Conservation (phyloP, 768 basidiomycete species). For the Suillus alpinus region DNA sequence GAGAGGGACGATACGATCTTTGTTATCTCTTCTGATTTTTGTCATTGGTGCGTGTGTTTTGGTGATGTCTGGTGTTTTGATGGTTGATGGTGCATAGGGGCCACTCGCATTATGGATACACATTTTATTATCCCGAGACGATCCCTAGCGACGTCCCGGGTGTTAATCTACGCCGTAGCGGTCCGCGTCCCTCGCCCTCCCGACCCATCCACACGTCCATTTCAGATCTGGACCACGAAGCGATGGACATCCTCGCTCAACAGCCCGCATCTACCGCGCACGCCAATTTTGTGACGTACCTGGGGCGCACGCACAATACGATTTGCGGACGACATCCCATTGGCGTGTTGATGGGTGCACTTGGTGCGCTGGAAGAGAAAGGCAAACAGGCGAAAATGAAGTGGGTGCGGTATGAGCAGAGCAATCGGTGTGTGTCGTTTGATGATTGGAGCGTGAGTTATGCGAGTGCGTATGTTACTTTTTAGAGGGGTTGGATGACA, state of each 20-base stretch:
- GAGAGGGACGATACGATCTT: conserved; percentile 77
- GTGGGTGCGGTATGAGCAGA: conserved; percentile 95
- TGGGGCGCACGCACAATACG: conserved; percentile 81
- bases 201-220: conserved; percentile 85
- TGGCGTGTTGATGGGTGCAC: conserved; percentile 81
- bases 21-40: conserved; percentile 94
- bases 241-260: conserved; percentile 68
- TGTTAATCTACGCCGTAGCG: conserved; percentile 47
- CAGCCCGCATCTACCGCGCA: conserved; percentile 59
- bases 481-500: conserved; percentile 23
- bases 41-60: conserved; percentile 74
- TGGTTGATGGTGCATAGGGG: conserved; percentile 51
- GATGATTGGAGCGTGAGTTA: conserved; percentile 94
- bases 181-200: conserved; percentile 35
- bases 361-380: conserved; percentile 54
- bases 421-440: conserved; percentile 64
- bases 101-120: conserved; percentile 72
- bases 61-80: not conserved
- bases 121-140: conserved; percentile 76
- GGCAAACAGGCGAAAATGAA: conserved; percentile 41
- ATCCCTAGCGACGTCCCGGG: conserved; percentile 45
- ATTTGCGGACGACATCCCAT: conserved; percentile 98
- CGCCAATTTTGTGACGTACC: conserved; percentile 60
- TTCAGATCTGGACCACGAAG: conserved; percentile 80
- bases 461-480: conserved; percentile 80